Conservation (phyloP, 2,329 filamentous ascomycete genomes). For the Hymenoscyphus fructigenus region DNA sequence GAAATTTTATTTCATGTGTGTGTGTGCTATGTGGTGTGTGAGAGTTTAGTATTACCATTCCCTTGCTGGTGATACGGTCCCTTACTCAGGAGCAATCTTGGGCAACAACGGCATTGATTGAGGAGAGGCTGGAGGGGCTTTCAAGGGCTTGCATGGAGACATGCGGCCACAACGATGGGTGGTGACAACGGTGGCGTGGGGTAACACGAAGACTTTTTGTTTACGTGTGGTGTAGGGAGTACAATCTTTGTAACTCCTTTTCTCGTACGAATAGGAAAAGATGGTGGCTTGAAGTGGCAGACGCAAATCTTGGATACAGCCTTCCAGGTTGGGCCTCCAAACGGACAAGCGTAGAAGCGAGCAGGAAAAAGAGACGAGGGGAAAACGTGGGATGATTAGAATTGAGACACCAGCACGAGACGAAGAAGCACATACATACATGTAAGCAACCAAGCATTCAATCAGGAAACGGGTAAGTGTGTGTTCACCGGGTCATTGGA, state of each 20-base stretch:
- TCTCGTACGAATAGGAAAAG: constrained; percentile 1
- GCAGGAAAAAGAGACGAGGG: not conserved
- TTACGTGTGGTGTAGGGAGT: not conserved
- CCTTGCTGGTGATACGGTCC: not conserved
- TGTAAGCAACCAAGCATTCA: not conserved
- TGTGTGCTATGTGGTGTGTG: not conserved
- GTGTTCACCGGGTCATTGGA: constrained; percentile 2
- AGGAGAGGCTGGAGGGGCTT: not conserved
- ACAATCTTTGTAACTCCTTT: not conserved
- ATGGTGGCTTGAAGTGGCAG: not conserved
- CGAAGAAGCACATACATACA: not conserved
- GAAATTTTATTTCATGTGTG: not conserved
- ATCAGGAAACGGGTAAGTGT: not conserved
- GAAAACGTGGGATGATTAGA: constrained; percentile 9
- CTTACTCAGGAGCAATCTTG: not conserved
- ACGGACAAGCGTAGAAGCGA: not conserved
- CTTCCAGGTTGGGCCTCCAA: not conserved
- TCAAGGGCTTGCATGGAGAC: constrained; percentile 6
- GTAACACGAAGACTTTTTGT: constrained; percentile 4
- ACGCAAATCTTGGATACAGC: not conserved
- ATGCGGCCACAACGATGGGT: not conserved
- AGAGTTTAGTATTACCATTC: not conserved
- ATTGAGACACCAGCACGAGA: not conserved
- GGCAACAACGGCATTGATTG: not conserved
- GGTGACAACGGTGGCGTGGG: constrained; percentile 16